These are phyloP conservation scores for Gynandropsis gynandra DNA, from an alignment of 345 rosid species.

Conservation along the genomic window DNA sequence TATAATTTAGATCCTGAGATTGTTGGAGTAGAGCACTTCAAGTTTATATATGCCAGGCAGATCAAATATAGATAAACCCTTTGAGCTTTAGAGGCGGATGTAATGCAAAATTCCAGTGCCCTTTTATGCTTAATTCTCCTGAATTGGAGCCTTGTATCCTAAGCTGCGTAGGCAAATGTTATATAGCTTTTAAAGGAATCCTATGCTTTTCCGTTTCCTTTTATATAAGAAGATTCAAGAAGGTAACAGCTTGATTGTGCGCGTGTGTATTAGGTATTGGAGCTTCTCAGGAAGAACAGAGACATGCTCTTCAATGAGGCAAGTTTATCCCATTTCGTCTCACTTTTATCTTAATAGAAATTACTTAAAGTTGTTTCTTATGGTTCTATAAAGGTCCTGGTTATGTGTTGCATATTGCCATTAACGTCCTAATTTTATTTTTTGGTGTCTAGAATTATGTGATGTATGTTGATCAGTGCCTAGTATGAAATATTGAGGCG, in stretches of 20 bases:
- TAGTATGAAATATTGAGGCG: not conserved
- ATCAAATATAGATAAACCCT: no score
- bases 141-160: no score
- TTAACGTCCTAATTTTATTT: not conserved
- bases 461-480: not conserved
- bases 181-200: not conserved
- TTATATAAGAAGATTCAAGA: not conserved
- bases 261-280: conserved; percentile 48
- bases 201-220: not conserved
- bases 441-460: not conserved
- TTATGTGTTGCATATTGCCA: not conserved
- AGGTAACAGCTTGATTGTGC: not conserved
- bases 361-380: not conserved
- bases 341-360: not conserved
- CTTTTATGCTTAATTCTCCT: no score
- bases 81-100: no score
- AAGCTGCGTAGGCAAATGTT: not conserved
- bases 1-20: no score
- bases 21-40: no score
- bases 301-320: conserved; percentile 93
- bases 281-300: conserved; percentile 74
- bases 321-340: not conserved
- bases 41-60: no score
- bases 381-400: conserved; percentile 6
- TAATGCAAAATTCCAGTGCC: no score